A percentile compares a stretch with the other conserved stretches of the same genome.
phyloP scores from a whole-genome alignment of 805 yeast species.

The Starmerella apicola region DNA sequence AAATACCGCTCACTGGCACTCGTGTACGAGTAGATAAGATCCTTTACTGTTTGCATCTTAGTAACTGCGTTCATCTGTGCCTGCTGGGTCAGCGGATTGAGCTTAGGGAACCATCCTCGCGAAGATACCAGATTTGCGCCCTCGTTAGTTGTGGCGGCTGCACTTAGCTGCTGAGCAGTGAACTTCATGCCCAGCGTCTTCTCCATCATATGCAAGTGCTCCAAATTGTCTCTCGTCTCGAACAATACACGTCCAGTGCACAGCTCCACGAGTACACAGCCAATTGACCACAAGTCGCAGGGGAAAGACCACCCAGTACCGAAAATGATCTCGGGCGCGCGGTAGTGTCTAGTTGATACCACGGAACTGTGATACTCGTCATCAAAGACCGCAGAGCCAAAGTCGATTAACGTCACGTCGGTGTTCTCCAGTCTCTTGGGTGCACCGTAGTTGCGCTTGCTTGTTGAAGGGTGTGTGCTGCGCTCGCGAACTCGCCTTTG shows the following conservation, averaged over 20 bases:
- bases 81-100: conserved; percentile 14
- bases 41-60: conserved; percentile 12
- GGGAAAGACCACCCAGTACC: conserved; percentile 97
- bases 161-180: conserved; percentile 20
- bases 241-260: conserved; percentile 90
- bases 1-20: conserved; percentile 41
- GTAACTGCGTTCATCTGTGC: conserved; percentile 10
- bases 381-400: conserved; percentile 90
- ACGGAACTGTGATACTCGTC: conserved; percentile 89
- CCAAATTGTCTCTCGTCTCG: conserved; percentile 87
- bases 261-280: conserved; percentile 82
- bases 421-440: conserved; percentile 56
- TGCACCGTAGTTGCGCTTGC: not conserved
- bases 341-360: conserved; percentile 88
- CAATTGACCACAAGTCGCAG: conserved; percentile 95
- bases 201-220: conserved; percentile 93
- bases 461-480: not conserved
- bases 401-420: conserved; percentile 78
- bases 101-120: conserved; percentile 5
- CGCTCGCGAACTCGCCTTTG: conserved; percentile 9
- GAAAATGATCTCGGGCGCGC: conserved; percentile 92
- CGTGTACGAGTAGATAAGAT: conserved; percentile 13
- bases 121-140: conserved; percentile 15
- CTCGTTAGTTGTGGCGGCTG: conserved; percentile 18
- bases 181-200: conserved; percentile 47